Evolutionary conservation across 148 eudicot species (phyloP).

Genomic region (Chenopodium album): DNA sequence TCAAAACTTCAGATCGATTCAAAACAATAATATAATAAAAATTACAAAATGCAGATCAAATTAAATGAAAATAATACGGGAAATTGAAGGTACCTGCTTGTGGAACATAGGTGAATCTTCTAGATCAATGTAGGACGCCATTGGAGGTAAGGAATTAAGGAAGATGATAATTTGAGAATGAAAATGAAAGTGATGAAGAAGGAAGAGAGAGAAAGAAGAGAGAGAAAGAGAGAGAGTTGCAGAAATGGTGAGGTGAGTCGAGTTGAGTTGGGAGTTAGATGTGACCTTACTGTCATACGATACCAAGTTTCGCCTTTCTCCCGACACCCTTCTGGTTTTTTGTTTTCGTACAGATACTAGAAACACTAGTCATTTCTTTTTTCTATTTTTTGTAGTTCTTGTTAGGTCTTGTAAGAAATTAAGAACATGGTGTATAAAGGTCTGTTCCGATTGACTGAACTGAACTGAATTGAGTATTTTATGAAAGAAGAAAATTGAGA

Average conservation of each 20-base stretch:
- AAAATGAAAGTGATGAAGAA: not conserved
- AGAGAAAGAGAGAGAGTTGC: not conserved
- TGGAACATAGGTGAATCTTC: constrained; percentile 79
- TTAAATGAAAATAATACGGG: not conserved
- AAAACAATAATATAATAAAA: not conserved
- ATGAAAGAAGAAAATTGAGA: too few species aligned
- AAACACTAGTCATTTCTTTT: not conserved
- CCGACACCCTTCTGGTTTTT: not conserved
- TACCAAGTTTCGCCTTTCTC: not conserved
- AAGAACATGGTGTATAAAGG: too few species aligned
- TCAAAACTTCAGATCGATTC: not conserved
- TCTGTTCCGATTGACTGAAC: too few species aligned
- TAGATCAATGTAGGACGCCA: constrained; percentile 63
- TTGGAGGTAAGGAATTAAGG: constrained; percentile 14
- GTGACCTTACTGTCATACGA: not conserved
- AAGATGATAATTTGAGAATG: too few species aligned
- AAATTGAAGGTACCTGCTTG: constrained; percentile 43
- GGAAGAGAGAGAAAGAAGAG: not conserved
- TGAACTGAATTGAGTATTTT: too few species aligned
- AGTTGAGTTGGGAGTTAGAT: not conserved
- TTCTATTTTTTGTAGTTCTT: too few species aligned
- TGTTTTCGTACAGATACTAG: not conserved
- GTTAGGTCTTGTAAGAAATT: too few species aligned
- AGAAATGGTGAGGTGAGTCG: not conserved
- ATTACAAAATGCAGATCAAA: not conserved